These are phyloP conservation scores for Erythrobasidium hasegawianum DNA, from an alignment of 1,284 basidiomycete genomes.

Conservation along the genomic window DNA sequence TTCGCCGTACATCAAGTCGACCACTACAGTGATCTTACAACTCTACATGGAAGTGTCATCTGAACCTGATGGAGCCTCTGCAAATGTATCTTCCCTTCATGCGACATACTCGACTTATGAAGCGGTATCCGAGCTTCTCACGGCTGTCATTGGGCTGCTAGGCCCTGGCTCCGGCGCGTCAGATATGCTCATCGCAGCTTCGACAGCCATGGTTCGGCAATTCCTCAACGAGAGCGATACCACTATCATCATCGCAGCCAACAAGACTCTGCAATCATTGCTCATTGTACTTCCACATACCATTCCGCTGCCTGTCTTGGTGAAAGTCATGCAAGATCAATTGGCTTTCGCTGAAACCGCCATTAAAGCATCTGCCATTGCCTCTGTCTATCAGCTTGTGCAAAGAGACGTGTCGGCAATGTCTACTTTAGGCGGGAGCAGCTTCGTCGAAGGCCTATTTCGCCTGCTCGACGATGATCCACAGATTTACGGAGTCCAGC, in stretches of 20 bases:
- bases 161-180: slow-evolving; percentile 58
- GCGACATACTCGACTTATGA: slow-evolving; percentile 50
- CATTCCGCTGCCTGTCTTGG: slow-evolving; percentile 71
- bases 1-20: slow-evolving; percentile 79
- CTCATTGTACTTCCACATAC: slow-evolving; percentile 88
- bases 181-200: too few relatives aligned
- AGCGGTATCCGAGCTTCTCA: slow-evolving; percentile 83
- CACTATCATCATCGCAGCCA: slow-evolving; percentile 80
- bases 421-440: slow-evolving; percentile 89
- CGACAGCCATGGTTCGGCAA: slow-evolving; percentile 75
- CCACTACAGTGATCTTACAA: slow-evolving; percentile 85
- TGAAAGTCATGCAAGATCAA: slow-evolving; percentile 68
- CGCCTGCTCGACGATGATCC: slow-evolving; percentile 91
- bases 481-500: slow-evolving; percentile 85
- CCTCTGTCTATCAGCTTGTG: slow-evolving; percentile 92
- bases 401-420: slow-evolving; percentile 89
- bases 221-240: slow-evolving; percentile 83
- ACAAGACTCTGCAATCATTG: slow-evolving; percentile 93
- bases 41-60: slow-evolving; percentile 61
- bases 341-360: slow-evolving; percentile 73
- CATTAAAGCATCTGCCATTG: slow-evolving; percentile 88
- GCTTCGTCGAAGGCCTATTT: slow-evolving; percentile 89
- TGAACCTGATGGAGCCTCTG: too few relatives aligned
- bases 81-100: too few relatives aligned
- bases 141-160: slow-evolving; percentile 86